Evolutionary conservation across 306 rosid species (phyloP), one percentile per base, ranked within the genome.

Genomic region (Cucumis hystrix): DNA sequence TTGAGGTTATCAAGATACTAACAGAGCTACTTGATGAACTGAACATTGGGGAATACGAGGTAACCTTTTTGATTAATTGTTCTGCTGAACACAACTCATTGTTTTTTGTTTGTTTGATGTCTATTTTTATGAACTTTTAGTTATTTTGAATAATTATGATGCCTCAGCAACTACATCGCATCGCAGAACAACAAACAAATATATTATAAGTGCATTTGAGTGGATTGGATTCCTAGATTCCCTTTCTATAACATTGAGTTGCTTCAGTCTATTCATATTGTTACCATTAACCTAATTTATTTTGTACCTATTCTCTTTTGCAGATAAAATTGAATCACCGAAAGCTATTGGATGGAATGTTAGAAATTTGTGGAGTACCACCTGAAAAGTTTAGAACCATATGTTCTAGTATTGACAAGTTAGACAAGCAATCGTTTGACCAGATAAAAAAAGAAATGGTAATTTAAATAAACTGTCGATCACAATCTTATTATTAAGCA

Each of bases 241-340:
- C 20, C 25, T 11, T 16, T 73, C 61, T 73, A 17, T 73, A 15
- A 13, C 75, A 11, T 10, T 0, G 25, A 51, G 76, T 71, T 71
- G 76, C 76, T 23, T 71, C n/a, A 71, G 40, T 25, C 43, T 14
- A 28, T 49, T 28, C 25, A 51, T 35, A n/a, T 54, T 73, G 77
- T 73, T 52, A 30, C 51, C 65, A 17, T 56, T 76, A 15, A 20
- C 64, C 55, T 8, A 56, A 39, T 65, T 30, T 33, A 37, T 16
- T 47, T 79, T 78, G 43, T 41, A 81, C 82, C 57, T n/a, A 16
- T 37, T 30, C 68, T 85, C 33, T 72, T 81, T 60, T 20, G 30
- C 96, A 95, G 98, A 87, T 95, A 78, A 95, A 95, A 76, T 84
- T 95, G 90, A 95, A 89, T 78, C 97, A 95, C 60, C 87, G 97